Conservation (phyloP, 768 basidiomycete genomes). For the Symmetrospora coprosmae region DNA sequence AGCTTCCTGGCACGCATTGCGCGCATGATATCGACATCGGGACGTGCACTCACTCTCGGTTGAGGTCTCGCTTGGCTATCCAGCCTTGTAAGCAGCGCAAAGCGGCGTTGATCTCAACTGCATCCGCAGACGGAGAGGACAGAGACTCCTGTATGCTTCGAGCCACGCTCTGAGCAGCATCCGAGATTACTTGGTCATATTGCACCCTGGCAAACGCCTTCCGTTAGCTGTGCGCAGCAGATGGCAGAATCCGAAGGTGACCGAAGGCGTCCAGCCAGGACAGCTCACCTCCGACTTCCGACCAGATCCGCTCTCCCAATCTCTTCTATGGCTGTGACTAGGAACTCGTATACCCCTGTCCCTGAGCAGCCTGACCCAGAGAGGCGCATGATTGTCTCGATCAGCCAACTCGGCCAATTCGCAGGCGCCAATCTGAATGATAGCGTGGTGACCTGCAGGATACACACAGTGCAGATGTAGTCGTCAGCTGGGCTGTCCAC, state of each 20-base stretch:
- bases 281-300: conserved; percentile 27
- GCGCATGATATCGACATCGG: no score
- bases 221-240: no score
- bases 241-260: not conserved
- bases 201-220: conserved; percentile 19
- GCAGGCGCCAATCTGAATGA: conserved; percentile 15
- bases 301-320: conserved; percentile 28
- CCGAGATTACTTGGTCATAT: conserved; percentile 26
- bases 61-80: conserved; percentile 27
- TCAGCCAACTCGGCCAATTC: conserved; percentile 20
- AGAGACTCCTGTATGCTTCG: conserved; percentile 23
- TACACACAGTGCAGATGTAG: not conserved
- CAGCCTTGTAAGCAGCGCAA: conserved; percentile 26
- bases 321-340: conserved; percentile 28
- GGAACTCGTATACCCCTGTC: conserved; percentile 27
- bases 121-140: not conserved
- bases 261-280: accelerated
- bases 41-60: conserved; percentile 7
- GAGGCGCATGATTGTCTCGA: conserved; percentile 15
- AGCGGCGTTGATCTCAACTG: conserved; percentile 24
- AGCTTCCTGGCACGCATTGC: not conserved
- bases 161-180: conserved; percentile 26
- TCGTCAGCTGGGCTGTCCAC: no score
- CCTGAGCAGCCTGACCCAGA: conserved; percentile 19
- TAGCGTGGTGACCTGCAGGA: conserved; percentile 8